Base-by-base conservation (phyloP, 352 stramenopile genomes). In the Phytophthora megakarya region DNA sequence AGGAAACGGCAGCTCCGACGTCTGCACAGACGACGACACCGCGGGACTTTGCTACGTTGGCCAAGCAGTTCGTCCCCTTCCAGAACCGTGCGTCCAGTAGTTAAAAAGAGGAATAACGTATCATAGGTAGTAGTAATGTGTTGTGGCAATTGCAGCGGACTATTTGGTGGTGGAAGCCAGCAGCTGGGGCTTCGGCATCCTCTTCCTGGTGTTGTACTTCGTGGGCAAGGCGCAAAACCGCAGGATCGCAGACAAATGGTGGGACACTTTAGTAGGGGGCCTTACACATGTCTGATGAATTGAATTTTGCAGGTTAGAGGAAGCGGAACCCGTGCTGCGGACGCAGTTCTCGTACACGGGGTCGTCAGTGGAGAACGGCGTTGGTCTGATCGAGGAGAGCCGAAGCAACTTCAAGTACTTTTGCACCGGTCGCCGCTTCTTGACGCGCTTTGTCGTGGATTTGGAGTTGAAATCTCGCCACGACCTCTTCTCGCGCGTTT, bases 321-420 rank as follows among this genome's bases (percentile, higher is more conserved):
- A 79, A 38, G 77, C 76, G 30, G 82, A 93, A 50, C 82, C 84
- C 16, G 57, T 82, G 61, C 55, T 93, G 13, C 62, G 75, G 23
- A 82, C 86, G 37, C 79, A 91, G 62, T 93, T 93, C 44, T 76
- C 81, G 47, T 93, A 92, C 77, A 92, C 82, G 18, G 80, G 80
- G 13, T 73, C 74, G 11, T 89, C 82, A 5, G 75, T 78, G 11
- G 64, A 86, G 37, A 79, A 86, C 13, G 67, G 68, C 1, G 74
- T 91, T 9, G 84, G 82, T 11, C 60, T 93, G 15, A 72, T 92
- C 10, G 82, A 90, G 35, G 84, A 93, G 55, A 86, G 75, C 57
- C 78, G 75, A 59, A 84, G 66, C 72, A 92, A 90, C 67, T 93
- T 80, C 71, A 93, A 90, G 73, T 93, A 93, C 70, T 93, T 90